A percentile compares a stretch with the other conserved stretches of the same genome.
These are phyloP conservation scores for Clonostachys sp. DNA, from an alignment of 2,329 filamentous ascomycete genomes.

Conservation along the genomic window DNA sequence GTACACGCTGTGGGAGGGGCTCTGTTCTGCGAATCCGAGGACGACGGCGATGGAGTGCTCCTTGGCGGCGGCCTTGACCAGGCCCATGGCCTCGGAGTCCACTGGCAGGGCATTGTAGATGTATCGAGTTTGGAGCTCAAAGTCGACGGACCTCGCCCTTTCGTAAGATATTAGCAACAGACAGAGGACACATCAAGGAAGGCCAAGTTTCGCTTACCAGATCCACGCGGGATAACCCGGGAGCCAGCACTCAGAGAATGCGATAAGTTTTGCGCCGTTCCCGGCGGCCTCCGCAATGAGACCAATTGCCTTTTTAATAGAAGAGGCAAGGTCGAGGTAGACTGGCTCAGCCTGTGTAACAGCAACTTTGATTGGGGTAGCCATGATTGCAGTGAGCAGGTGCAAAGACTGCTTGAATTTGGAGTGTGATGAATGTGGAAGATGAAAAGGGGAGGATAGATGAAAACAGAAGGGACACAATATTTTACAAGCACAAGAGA, in stretches of 20 bases:
- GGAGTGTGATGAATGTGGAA: no score
- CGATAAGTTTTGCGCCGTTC: slow-evolving; percentile 48
- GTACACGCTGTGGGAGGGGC: slow-evolving; percentile 28
- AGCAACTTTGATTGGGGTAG: slow-evolving; percentile 8
- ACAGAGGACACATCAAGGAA: neutral
- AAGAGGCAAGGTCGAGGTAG: slow-evolving; percentile 12
- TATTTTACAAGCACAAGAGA: no score
- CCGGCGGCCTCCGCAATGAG: slow-evolving; percentile 14
- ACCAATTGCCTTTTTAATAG: slow-evolving; percentile 13
- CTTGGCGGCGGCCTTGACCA: slow-evolving; percentile 23
- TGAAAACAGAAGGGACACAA: no score
- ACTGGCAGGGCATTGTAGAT: slow-evolving; percentile 34
- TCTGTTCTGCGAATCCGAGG: slow-evolving; percentile 36
- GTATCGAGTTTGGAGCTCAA: slow-evolving; percentile 17
- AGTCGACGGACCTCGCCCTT: slow-evolving; percentile 12
- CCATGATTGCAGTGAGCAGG: neutral
- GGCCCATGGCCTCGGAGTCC: slow-evolving; percentile 31
- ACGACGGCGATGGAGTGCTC: slow-evolving; percentile 31
- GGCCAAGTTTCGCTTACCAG: slow-evolving; percentile 17
- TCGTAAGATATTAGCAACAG: neutral
- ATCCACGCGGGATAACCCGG: slow-evolving; percentile 46
- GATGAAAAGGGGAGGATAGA: no score
- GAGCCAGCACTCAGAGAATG: slow-evolving; percentile 49
- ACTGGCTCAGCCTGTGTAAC: slow-evolving; percentile 17
- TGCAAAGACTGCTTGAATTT: no score